Base-by-base conservation (phyloP, 1,284 basidiomycete genomes). In the Cutaneotrichosporon cutaneum region DNA sequence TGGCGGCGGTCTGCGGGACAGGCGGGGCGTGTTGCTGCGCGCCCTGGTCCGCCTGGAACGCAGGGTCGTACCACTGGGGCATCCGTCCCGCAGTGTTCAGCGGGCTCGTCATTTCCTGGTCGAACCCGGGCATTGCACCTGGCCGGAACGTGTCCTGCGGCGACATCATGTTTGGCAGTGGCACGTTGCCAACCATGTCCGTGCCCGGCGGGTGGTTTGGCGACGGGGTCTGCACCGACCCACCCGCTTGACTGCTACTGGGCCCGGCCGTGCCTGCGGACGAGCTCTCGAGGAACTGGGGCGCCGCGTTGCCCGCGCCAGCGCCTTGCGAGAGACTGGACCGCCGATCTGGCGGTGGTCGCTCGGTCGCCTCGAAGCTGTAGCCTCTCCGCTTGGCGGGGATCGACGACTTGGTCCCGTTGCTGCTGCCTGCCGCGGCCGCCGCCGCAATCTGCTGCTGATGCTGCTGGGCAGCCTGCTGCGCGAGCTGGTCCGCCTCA, bases 381-480 rank as follows among this genome's bases (percentile, higher is more conserved):
- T 47, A 58, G 35, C 62, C 59, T 26, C 63, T 54, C 8, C 64
- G 59, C 54, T 66, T 66, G 21, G 52, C 36, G 14, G 64, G 64
- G 4, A 63, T 18, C 7, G 59, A 59, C 22, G 58, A 50, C 7
- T 58, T 53, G 27, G 53, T 18, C 18, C 44, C 36, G 44, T 47
- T 59, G 11, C 22, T 26, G 14, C 45, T 42, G 16, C 54, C 50
- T 2, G 53, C 52, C 13, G 61, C 58, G 6, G 60, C 51, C 2
- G 55, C 56, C 1, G 60, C 60, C 2, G 58, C 58, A 26, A 58
- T 14, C 45, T 62, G 60, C 52, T 65, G 64, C 27, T 60, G 59
- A 2, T 59, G 59, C 45, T 66, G 64, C 39, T 66, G 64, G 13
- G 55, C 56, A 0, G 64, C 64, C 50, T 66, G 64, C n/a, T 66